Conservation (phyloP, 2,329 filamentous ascomycete species). For the Penicillium occitanis region DNA sequence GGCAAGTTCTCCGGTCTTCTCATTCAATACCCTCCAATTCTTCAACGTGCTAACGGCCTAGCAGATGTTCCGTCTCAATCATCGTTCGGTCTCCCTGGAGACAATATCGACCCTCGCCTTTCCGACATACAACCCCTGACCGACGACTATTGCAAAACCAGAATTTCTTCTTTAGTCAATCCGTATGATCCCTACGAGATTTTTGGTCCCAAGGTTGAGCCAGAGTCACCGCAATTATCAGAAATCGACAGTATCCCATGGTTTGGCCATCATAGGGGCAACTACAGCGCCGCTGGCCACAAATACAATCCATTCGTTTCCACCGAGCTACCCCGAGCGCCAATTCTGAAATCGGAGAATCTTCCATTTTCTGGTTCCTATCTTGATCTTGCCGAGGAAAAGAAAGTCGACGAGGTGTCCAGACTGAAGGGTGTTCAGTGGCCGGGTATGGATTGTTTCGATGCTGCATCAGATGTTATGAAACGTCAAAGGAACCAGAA, state of each 20-base stretch:
- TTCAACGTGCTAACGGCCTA: background rate
- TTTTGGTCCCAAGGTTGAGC: conserved; percentile 9
- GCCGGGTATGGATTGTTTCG: conserved; percentile 55
- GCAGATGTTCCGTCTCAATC: conserved; percentile 10
- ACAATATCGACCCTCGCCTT: conserved; percentile 21
- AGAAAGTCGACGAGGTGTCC: conserved; percentile 39
- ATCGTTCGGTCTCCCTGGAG: conserved; percentile 7
- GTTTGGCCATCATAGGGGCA: background rate
- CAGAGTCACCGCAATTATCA: conserved; percentile 1
- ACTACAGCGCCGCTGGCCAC: background rate
- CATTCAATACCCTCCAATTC: background rate
- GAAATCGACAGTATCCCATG: background rate
- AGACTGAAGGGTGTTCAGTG: conserved; percentile 50
- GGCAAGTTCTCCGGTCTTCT: background rate
- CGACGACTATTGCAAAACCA: background rate
- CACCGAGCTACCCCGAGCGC: background rate
- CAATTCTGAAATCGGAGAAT: conserved; percentile 24
- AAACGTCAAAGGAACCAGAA: conserved; percentile 53
- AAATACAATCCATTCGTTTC: conserved; percentile 1
- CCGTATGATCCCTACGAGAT: background rate
- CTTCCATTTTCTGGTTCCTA: conserved; percentile 26
- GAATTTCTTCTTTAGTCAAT: background rate
- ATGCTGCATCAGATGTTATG: conserved; percentile 52
- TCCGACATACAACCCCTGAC: conserved; percentile 3
- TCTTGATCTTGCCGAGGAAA: conserved; percentile 28